phyloP scores from a whole-genome alignment of 2,329 filamentous ascomycete genomes.

The Talaromyces sp. region DNA sequence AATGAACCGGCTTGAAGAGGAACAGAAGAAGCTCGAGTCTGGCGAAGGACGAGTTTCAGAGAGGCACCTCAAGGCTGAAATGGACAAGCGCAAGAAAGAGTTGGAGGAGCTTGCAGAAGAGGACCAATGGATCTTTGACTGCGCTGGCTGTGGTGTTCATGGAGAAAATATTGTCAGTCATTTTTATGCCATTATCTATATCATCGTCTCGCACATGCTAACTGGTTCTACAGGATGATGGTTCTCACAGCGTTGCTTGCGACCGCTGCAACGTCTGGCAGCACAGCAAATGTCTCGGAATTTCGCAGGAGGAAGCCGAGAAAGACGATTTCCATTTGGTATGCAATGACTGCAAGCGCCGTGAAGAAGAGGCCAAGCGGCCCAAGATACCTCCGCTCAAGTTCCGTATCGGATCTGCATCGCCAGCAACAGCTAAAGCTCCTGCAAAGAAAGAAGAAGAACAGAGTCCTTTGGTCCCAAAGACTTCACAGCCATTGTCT shows the following conservation, averaged over 20 bases:
- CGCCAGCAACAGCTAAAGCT: constrained; percentile 45
- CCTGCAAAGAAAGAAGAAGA: constrained; percentile 18
- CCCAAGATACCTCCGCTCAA: constrained; percentile 61
- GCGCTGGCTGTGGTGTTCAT: constrained; percentile 77
- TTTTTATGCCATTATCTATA: not conserved
- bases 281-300: constrained; percentile 85
- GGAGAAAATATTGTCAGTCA: constrained; percentile 69
- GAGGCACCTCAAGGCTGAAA: constrained; percentile 73
- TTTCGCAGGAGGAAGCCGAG: constrained; percentile 74
- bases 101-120: constrained; percentile 70
- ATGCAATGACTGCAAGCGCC: constrained; percentile 71
- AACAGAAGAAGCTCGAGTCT: constrained; percentile 58
- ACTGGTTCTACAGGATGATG: constrained; percentile 63
- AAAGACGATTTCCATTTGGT: constrained; percentile 82
- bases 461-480: constrained; percentile 21
- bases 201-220: constrained; percentile 13
- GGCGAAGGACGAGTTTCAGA: constrained; percentile 65
- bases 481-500: constrained; percentile 12
- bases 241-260: constrained; percentile 87
- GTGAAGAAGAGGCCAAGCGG: constrained; percentile 57
- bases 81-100: constrained; percentile 73
- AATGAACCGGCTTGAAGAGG: constrained; percentile 71
- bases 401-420: constrained; percentile 45
- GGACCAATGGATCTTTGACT: constrained; percentile 85
- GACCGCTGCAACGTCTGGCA: constrained; percentile 96